Conservation (phyloP, 2,329 filamentous ascomycete species). For the Aureobasidium sp. region DNA sequence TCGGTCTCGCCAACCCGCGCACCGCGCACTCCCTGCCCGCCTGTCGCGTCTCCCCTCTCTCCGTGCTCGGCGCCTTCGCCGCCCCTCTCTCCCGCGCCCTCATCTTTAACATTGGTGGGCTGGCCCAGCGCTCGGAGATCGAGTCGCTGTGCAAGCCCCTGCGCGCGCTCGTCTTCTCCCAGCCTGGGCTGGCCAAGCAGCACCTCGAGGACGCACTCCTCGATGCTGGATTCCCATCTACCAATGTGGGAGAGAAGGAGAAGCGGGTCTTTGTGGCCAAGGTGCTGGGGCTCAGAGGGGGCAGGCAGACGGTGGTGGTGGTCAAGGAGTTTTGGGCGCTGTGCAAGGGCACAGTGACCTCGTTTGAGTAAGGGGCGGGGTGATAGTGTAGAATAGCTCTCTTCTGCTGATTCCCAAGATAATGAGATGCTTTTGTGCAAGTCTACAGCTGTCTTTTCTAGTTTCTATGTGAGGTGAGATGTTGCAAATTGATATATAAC, state of each 20-base stretch:
- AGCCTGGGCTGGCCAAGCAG: constrained; percentile 21
- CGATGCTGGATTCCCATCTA: constrained; percentile 45
- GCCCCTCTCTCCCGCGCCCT: constrained; percentile 54
- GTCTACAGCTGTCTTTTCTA: background rate
- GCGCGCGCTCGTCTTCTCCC: constrained; percentile 50
- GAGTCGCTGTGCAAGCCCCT: constrained; percentile 64
- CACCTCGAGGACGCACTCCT: constrained; percentile 52
- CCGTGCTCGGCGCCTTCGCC: constrained; percentile 53
- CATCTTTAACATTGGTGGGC: constrained; percentile 60
- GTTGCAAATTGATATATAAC: background rate
- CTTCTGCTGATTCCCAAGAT: background rate
- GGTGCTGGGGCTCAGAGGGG: constrained; percentile 58
- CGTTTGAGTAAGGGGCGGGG: constrained; percentile 1
- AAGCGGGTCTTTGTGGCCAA: constrained; percentile 61
- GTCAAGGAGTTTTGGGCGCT: constrained; percentile 68
- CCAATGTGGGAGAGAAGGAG: constrained; percentile 51
- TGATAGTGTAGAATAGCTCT: background rate
- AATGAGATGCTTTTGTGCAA: background rate
- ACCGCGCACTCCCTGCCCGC: constrained; percentile 23
- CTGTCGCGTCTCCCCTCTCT: constrained; percentile 16
- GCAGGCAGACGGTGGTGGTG: constrained; percentile 57
- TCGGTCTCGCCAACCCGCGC: constrained; percentile 23
- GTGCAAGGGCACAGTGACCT: constrained; percentile 44
- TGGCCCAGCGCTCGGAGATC: constrained; percentile 63
- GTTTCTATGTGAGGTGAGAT: background rate